Percentiles rank a stretch among this genome's conserved stretches.
phyloP scores from a whole-genome alignment of 164 flowering plant genomes.

The Nelumbo lutea region DNA sequence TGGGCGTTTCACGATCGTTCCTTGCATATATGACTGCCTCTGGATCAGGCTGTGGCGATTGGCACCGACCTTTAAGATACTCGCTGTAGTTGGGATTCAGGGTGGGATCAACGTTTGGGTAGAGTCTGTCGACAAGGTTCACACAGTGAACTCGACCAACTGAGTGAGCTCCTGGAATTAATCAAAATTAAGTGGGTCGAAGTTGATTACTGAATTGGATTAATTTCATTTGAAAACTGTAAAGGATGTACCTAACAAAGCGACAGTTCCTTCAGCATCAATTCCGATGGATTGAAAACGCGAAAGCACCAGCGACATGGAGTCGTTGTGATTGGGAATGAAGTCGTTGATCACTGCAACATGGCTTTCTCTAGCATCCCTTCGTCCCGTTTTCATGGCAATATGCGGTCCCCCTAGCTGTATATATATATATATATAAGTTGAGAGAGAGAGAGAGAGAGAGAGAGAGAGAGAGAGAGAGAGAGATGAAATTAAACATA shows the following conservation, averaged over 20 bases:
- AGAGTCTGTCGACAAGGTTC: slow-evolving; percentile 65
- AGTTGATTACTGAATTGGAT: too few relatives aligned
- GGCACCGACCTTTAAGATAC: slow-evolving; percentile 70
- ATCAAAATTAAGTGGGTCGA: too few relatives aligned
- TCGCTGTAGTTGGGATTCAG: slow-evolving; percentile 56
- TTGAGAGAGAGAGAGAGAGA: background rate
- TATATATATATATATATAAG: background rate
- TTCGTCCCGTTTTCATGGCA: slow-evolving; percentile 71
- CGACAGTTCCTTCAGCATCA: slow-evolving; percentile 64
- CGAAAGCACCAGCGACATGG: slow-evolving; percentile 46
- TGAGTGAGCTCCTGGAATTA: slow-evolving; percentile 70
- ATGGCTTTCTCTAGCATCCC: slow-evolving; percentile 56
- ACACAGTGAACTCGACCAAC: slow-evolving; percentile 82
- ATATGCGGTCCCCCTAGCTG: slow-evolving; percentile 76
- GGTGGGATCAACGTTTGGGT: slow-evolving; percentile 77
- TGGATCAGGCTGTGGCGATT: slow-evolving; percentile 61
- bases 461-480: too few relatives aligned
- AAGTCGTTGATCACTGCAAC: slow-evolving; percentile 29
- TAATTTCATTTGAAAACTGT: too few relatives aligned
- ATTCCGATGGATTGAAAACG: slow-evolving; percentile 65
- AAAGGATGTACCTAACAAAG: slow-evolving; percentile 52
- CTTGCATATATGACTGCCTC: slow-evolving; percentile 55
- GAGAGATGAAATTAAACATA: slow-evolving; percentile 10
- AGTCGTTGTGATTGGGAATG: slow-evolving; percentile 72
- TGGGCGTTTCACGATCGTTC: slow-evolving; percentile 66